Evolutionary conservation across 2,329 filamentous ascomycete species (phyloP), one percentile per base, ranked within the genome.

Genomic region (Diaporthe velutina): DNA sequence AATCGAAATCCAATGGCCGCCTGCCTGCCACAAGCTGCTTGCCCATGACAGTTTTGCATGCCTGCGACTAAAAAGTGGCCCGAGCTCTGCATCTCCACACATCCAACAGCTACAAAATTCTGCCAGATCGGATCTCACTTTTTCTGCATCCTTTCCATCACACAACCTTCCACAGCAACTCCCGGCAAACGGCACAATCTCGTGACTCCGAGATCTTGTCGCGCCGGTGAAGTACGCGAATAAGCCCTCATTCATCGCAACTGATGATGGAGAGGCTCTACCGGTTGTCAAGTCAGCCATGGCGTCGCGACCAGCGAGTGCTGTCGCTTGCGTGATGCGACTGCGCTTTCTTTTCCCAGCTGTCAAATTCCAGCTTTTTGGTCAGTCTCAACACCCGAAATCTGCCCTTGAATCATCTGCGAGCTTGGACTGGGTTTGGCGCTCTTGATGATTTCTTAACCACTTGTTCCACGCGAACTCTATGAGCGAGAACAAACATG

Each of bases 401-500:
- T 17, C 15, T 35, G 3, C 19, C n/a, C 5, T 35, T 19, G 60
- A 50, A 54, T 50, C 33, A 75, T 48, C 55, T 58, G 17, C 52
- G 52, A 45, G 71, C 70, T 64, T 58, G 73, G 75, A 73, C 73
- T 73, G 70, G 75, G 74, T 54, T 71, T 75, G 71, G 77, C 76
- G 82, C 83, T 84, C 76, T 79, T 91, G 90, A 91, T 90, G 90
- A 91, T 84, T 81, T 82, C 78, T 80, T 83, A 84, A 86, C 88
- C 88, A 90, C 88, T 85, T 75, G 88, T 91, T 91, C 88, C 82
- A 70, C 88, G 90, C 87, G 89, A 91, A 80, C 78, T 86, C 87
- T 88, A 70, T 83, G 90, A 91, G 90, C 90, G 88, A 81, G 87
- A 90, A 91, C 88, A 87, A 88, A 93, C 91, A 93, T 93, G 91